These are phyloP conservation scores for Neoscytalidium dimidiatum DNA, from an alignment of 2,329 filamentous ascomycete species.

Conservation along the genomic window DNA sequence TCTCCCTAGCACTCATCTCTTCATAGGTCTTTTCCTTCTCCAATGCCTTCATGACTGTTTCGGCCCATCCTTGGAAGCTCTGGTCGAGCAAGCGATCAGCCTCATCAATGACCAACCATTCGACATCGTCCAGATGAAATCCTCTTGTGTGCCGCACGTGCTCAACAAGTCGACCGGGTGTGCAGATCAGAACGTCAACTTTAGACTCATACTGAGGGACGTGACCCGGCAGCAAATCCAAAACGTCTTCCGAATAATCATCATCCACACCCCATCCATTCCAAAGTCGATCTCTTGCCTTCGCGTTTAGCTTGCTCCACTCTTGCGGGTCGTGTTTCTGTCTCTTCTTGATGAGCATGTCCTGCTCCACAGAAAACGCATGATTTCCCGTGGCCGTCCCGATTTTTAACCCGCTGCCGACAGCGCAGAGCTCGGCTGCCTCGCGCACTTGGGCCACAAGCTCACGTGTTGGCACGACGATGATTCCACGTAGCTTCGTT, in stretches of 20 bases:
- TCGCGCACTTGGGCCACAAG: constrained; percentile 84
- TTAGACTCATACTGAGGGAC: constrained; percentile 68
- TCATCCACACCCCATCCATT: constrained; percentile 11
- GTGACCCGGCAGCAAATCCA: constrained; percentile 58
- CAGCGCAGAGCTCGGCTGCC: constrained; percentile 67
- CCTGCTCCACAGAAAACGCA: constrained; percentile 67
- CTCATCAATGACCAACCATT: constrained; percentile 92
- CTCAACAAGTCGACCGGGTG: constrained; percentile 87
- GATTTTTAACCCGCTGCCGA: constrained; percentile 72
- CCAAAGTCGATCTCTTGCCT: constrained; percentile 40
- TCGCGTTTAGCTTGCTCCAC: constrained; percentile 52
- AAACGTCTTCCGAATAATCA: constrained; percentile 32
- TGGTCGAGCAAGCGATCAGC: constrained; percentile 90
- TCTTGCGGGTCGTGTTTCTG: constrained; percentile 64
- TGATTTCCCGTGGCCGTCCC: constrained; percentile 83
- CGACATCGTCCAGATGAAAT: constrained; percentile 74
- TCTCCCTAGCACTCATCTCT: constrained; percentile 54
- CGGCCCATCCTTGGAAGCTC: constrained; percentile 89
- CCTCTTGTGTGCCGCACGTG: constrained; percentile 83
- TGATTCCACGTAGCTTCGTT: constrained; percentile 72
- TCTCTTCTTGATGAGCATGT: constrained; percentile 60
- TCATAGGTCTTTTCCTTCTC: constrained; percentile 56
- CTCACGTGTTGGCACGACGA: constrained; percentile 89
- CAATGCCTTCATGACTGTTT: constrained; percentile 63
- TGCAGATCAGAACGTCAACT: constrained; percentile 87